These are phyloP conservation scores for Linum trigynum DNA, from an alignment of 345 rosid genomes.

Conservation along the genomic window DNA sequence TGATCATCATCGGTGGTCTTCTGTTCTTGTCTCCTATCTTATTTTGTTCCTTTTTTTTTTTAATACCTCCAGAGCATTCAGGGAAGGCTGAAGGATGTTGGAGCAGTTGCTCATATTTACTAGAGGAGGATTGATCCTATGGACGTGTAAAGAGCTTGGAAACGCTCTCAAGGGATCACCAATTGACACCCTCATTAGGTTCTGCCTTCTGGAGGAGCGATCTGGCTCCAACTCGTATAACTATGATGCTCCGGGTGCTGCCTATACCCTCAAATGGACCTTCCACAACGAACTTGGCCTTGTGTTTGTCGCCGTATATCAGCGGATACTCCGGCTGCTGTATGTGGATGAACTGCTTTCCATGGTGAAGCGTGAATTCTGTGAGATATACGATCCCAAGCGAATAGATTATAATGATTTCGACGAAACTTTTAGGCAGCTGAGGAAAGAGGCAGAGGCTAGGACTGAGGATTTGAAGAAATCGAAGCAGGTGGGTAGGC, in stretches of 20 bases:
- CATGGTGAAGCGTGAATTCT: slow-evolving; percentile 60
- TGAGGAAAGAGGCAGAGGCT: slow-evolving; percentile 86
- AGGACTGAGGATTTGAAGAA: slow-evolving; percentile 78
- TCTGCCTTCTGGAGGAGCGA: slow-evolving; percentile 93
- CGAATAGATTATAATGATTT: slow-evolving; percentile 51
- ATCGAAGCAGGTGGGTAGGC: slow-evolving; percentile 47
- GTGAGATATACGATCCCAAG: slow-evolving; percentile 73
- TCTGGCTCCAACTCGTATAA: slow-evolving; percentile 69
- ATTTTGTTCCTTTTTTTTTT: too few relatives aligned
- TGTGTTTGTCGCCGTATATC: slow-evolving; percentile 93
- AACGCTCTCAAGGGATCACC: slow-evolving; percentile 92
- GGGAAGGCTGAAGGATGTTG: slow-evolving; percentile 39
- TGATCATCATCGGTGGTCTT: too few relatives aligned
- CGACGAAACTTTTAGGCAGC: slow-evolving; percentile 81
- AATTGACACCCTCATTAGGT: slow-evolving; percentile 74
- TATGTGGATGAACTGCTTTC: slow-evolving; percentile 88
- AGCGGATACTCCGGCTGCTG: slow-evolving; percentile 75
- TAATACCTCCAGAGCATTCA: too few relatives aligned
- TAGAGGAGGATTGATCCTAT: slow-evolving; percentile 88
- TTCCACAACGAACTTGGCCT: slow-evolving; percentile 93
- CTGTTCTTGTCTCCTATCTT: too few relatives aligned
- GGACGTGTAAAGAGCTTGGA: slow-evolving; percentile 94
- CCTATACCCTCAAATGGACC: slow-evolving; percentile 94
- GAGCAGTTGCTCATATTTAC: slow-evolving; percentile 93
- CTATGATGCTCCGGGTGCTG: slow-evolving; percentile 69